Percentiles rank a stretch among this genome's conserved stretches.
Conservation (phyloP, 2,329 filamentous ascomycete species). For the Colletotrichum shisoi region DNA sequence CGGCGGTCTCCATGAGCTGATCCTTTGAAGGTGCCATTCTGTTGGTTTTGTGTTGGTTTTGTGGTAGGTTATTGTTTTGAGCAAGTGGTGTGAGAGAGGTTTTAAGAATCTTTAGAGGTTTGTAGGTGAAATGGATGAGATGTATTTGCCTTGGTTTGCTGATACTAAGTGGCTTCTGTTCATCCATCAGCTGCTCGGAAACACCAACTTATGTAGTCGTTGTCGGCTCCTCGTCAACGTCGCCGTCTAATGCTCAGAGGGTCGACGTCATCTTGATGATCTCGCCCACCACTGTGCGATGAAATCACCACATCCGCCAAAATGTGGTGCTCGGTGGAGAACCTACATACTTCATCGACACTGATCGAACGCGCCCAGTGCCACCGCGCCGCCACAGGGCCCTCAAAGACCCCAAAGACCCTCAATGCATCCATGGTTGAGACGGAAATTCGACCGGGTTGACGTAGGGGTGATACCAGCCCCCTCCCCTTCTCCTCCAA, state of each 20-base stretch:
- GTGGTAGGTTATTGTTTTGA: neutral
- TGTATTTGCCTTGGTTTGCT: neutral
- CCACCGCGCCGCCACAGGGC: constrained; percentile 16
- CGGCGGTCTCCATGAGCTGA: constrained; percentile 54
- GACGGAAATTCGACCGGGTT: constrained; percentile 19
- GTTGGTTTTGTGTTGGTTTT: neutral
- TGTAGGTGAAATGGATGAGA: neutral
- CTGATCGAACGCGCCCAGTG: constrained; percentile 28
- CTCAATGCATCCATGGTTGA: constrained; percentile 15
- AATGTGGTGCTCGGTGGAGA: constrained; percentile 35
- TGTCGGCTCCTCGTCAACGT: constrained; percentile 8
- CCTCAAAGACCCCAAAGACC: constrained; percentile 11
- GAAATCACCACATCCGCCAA: constrained; percentile 38
- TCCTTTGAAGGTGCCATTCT: constrained; percentile 46
- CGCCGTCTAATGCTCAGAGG: constrained; percentile 24
- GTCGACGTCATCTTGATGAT: constrained; percentile 38
- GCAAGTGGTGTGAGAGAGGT: neutral
- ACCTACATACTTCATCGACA: constrained; percentile 33
- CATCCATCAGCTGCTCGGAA: neutral
- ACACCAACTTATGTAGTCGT: constrained; percentile 31
- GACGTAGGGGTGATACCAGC: constrained; percentile 38
- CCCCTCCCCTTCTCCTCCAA: neutral
- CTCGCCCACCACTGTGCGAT: constrained; percentile 23
- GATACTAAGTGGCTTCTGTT: neutral
- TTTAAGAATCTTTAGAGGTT: neutral